phyloP scores from a whole-genome alignment of 2,329 filamentous ascomycete genomes.

The Aspergillus candidus region DNA sequence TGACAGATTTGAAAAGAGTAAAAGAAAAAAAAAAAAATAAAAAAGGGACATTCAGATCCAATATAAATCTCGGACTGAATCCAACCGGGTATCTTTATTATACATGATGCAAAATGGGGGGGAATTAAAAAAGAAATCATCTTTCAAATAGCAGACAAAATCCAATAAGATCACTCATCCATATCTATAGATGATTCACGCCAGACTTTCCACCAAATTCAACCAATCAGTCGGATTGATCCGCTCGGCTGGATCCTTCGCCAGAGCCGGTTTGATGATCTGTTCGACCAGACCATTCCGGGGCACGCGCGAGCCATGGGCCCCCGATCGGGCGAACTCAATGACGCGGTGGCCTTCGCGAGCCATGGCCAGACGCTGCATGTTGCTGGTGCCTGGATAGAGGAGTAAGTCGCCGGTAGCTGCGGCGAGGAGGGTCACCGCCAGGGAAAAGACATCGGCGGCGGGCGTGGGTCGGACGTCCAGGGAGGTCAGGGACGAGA shows the following conservation, averaged over 20 bases:
- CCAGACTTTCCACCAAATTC: constrained; percentile 12
- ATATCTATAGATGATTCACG: not conserved
- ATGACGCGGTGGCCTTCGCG: constrained; percentile 40
- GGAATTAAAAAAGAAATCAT: constrained; percentile 1
- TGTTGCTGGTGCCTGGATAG: constrained; percentile 35
- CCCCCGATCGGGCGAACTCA: constrained; percentile 34
- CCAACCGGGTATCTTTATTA: constrained; percentile 4
- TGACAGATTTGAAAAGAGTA: not conserved
- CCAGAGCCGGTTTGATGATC: constrained; percentile 33
- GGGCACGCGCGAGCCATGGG: constrained; percentile 35
- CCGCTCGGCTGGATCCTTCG: constrained; percentile 32
- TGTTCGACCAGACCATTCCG: constrained; percentile 37
- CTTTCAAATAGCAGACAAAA: constrained; percentile 1
- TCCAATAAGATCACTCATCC: too few relatives aligned
- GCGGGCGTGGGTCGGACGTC: constrained; percentile 31
- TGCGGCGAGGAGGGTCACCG: constrained; percentile 40
- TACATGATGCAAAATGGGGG: constrained; percentile 2
- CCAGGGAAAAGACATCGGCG: constrained; percentile 43
- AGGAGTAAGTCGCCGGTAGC: constrained; percentile 42
- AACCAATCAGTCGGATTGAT: constrained; percentile 30
- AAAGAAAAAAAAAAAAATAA: constrained; percentile 5
- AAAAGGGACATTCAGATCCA: constrained; percentile 6
- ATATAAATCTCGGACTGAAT: not conserved
- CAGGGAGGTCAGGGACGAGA: constrained; percentile 31
- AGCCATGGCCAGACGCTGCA: constrained; percentile 40